Conservation (phyloP, 148 eudicot species). For the Chenopodium album region DNA sequence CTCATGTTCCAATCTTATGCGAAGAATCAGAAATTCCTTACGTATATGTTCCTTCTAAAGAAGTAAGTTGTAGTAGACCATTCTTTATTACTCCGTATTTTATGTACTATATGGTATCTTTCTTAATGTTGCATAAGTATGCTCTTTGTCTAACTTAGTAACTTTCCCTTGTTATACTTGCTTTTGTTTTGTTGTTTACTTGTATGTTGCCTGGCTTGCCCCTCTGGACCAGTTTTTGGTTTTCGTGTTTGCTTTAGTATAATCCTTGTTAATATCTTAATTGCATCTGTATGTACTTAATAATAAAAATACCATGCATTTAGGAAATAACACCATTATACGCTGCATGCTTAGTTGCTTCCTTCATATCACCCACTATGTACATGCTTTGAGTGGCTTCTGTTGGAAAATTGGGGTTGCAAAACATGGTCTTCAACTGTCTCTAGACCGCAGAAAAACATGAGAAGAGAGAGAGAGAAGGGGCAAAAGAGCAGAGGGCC, state of each 20-base stretch:
- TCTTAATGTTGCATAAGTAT: background rate
- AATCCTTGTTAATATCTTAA: background rate
- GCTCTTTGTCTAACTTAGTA: too few species aligned
- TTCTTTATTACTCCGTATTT: background rate
- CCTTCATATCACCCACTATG: background rate
- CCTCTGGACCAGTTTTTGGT: background rate
- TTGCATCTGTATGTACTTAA: background rate
- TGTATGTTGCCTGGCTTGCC: background rate
- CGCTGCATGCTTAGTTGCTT: background rate
- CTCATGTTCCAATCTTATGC: constrained; percentile 88
- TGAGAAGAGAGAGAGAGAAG: background rate
- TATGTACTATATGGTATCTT: background rate
- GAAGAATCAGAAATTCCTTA: constrained; percentile 93
- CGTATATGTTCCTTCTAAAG: constrained; percentile 81
- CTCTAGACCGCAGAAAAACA: background rate
- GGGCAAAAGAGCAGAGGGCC: background rate
- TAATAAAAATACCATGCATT: background rate
- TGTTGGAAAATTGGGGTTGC: background rate
- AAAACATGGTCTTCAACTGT: background rate
- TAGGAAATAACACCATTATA: background rate
- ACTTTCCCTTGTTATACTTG: background rate
- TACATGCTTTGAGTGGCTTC: background rate
- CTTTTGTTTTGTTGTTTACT: background rate
- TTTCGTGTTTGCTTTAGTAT: background rate
- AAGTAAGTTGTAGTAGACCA: constrained; percentile 49